A percentile compares a stretch with the other conserved stretches of the same genome.
Conservation (phyloP, 192 early-diverging fungal genomes). For the Geranomyces variabilis region DNA sequence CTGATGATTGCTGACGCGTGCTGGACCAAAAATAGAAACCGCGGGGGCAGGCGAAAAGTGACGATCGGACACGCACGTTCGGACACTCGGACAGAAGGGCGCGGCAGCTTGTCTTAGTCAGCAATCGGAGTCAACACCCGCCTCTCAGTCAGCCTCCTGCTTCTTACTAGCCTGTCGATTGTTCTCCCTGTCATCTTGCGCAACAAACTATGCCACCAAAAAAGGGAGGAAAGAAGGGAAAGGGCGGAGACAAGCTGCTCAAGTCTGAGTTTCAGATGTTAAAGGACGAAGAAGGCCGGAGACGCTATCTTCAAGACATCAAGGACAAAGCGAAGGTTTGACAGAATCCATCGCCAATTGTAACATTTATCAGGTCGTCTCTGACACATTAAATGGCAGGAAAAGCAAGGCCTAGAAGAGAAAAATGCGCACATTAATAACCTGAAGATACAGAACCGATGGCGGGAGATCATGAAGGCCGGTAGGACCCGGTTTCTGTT, state of each 20-base stretch:
- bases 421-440: conserved; percentile 57
- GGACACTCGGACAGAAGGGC: no score
- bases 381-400: conserved; percentile 35
- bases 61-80: no score
- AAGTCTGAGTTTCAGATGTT: conserved; percentile 52
- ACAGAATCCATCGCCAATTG: no score
- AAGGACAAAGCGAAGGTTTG: conserved; percentile 58
- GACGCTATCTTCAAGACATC: conserved; percentile 48
- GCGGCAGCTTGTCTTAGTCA: no score
- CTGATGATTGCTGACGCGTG: no score
- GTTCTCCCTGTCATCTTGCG: no score
- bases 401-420: conserved; percentile 52
- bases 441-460: conserved; percentile 63
- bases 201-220: not conserved
- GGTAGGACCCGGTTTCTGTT: conserved; percentile 34
- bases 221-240: conserved; percentile 43
- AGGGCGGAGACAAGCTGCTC: conserved; percentile 49
- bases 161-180: no score
- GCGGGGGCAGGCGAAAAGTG: no score
- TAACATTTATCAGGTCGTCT: no score
- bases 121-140: no score
- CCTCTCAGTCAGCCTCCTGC: no score
- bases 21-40: no score
- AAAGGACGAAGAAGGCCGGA: conserved; percentile 57
- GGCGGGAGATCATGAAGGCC: conserved; percentile 65